phyloP scores from a whole-genome alignment of 1,139 yeast species.

The Taphrina confusa region DNA sequence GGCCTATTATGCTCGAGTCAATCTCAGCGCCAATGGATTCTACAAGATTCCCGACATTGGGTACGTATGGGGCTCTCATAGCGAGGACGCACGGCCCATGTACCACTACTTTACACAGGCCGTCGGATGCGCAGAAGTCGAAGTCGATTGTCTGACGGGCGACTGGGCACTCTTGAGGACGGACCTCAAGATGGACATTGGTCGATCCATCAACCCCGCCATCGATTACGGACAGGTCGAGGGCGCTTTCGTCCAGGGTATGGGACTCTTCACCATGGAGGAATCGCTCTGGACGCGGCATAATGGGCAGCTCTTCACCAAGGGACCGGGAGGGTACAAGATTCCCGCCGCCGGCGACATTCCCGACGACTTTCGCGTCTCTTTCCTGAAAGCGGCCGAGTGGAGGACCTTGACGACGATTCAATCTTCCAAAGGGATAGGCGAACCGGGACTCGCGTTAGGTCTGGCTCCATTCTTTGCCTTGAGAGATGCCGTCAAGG shows the following conservation, averaged over 20 bases:
- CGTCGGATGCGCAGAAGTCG: conserved; percentile 50
- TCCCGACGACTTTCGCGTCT: conserved; percentile 51
- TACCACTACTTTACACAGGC: conserved; percentile 54
- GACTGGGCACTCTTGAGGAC: conserved; percentile 51
- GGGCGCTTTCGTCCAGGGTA: conserved; percentile 55
- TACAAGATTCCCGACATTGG: conserved; percentile 56
- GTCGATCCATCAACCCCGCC: conserved; percentile 53
- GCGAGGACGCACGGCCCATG: conserved; percentile 50
- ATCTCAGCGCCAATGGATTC: conserved; percentile 53
- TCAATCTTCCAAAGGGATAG: conserved; percentile 52
- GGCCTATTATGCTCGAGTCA: conserved; percentile 52
- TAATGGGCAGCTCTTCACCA: conserved; percentile 50
- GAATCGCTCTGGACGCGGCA: conserved; percentile 52
- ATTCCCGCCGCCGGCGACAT: conserved; percentile 54
- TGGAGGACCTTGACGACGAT: conserved; percentile 52
- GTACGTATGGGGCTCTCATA: conserved; percentile 47
- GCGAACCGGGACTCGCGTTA: conserved; percentile 54
- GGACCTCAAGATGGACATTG: conserved; percentile 54
- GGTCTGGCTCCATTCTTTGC: conserved; percentile 52
- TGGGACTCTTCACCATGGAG: conserved; percentile 54
- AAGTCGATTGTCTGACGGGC: conserved; percentile 53
- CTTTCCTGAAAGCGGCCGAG: conserved; percentile 49
- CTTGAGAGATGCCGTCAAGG: conserved; percentile 50
- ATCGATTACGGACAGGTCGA: conserved; percentile 55
- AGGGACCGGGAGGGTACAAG: conserved; percentile 56